A percentile compares a stretch with the other conserved stretches of the same genome.
Evolutionary conservation across 129 eudicot genomes (phyloP).

Genomic region (Lactuca sativa): DNA sequence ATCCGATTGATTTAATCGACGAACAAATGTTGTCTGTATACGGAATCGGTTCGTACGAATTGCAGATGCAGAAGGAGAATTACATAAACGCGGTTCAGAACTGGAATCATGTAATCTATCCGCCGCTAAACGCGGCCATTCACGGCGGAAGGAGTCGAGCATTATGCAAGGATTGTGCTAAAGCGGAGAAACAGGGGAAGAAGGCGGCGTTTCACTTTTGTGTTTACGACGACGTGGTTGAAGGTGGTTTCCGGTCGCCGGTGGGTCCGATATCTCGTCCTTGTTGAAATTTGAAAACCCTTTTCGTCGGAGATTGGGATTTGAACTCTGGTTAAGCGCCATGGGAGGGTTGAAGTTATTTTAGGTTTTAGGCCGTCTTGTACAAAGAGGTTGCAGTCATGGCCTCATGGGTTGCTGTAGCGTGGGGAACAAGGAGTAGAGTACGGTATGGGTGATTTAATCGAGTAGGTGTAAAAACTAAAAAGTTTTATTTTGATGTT

Average conservation of each 20-base stretch:
- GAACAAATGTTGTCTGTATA: not conserved
- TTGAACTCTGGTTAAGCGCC: not conserved
- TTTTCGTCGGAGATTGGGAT: not conserved
- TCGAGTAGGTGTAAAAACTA: too few relatives aligned
- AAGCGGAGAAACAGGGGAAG: slow-evolving; percentile 26
- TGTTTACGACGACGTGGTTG: slow-evolving; percentile 44
- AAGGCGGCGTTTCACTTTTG: slow-evolving; percentile 59
- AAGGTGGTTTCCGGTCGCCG: slow-evolving; percentile 34
- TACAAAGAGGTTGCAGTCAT: not conserved
- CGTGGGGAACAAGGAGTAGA: not conserved
- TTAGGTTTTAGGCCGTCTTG: not conserved
- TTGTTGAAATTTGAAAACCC: not conserved
- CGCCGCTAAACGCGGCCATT: slow-evolving; percentile 2
- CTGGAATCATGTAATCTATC: not conserved
- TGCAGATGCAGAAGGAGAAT: slow-evolving; percentile 35
- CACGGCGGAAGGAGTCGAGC: not conserved
- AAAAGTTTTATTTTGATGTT: not conserved
- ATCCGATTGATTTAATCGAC: slow-evolving; percentile 18
- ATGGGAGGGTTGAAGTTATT: not conserved
- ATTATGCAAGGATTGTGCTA: slow-evolving; percentile 46
- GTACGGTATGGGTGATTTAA: not conserved
- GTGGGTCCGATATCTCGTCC: slow-evolving; percentile 64
- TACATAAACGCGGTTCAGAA: slow-evolving; percentile 21
- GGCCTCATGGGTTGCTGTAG: not conserved
- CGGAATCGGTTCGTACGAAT: slow-evolving; percentile 8